phyloP scores from a whole-genome alignment of 2,329 filamentous ascomycete genomes.

The Diaporthe longicolla region DNA sequence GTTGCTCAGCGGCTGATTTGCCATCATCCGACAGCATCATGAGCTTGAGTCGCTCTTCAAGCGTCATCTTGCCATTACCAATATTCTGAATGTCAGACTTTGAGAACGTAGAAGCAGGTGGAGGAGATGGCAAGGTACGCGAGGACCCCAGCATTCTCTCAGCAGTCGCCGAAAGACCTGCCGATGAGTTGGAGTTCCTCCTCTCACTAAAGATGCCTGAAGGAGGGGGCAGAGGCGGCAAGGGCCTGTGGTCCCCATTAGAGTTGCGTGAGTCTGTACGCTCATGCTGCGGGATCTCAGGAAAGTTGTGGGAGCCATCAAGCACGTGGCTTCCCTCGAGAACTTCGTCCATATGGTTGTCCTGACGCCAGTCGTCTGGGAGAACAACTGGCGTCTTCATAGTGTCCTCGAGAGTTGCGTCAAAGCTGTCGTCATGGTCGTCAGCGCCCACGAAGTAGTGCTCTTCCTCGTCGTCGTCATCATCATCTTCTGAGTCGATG shows the following conservation, averaged over 20 bases:
- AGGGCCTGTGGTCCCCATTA: slow-evolving; percentile 84
- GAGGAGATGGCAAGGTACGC: slow-evolving; percentile 80
- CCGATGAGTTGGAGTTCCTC: slow-evolving; percentile 69
- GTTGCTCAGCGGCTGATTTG: slow-evolving; percentile 74
- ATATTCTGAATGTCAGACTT: slow-evolving; percentile 86
- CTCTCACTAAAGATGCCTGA: slow-evolving; percentile 63
- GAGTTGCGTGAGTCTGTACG: slow-evolving; percentile 83
- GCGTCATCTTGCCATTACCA: slow-evolving; percentile 80
- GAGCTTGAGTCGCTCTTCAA: slow-evolving; percentile 87
- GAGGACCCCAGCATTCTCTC: slow-evolving; percentile 78
- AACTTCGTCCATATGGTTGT: slow-evolving; percentile 71
- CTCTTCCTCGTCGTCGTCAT: slow-evolving; percentile 77
- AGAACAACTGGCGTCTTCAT: slow-evolving; percentile 98
- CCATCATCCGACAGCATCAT: slow-evolving; percentile 87
- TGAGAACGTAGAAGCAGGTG: slow-evolving; percentile 73
- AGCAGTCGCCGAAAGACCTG: slow-evolving; percentile 77
- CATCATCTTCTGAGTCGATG: slow-evolving; percentile 86
- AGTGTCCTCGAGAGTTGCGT: slow-evolving; percentile 93
- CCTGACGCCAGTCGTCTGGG: slow-evolving; percentile 93
- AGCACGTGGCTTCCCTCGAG: slow-evolving; percentile 81
- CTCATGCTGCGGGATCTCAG: slow-evolving; percentile 68
- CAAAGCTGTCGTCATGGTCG: slow-evolving; percentile 88
- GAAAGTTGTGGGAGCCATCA: slow-evolving; percentile 61
- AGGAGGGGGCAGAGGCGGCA: slow-evolving; percentile 81
- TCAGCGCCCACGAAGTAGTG: slow-evolving; percentile 68